Base-by-base conservation (phyloP, 805 yeast genomes). In the Geotrichum ghanense region DNA sequence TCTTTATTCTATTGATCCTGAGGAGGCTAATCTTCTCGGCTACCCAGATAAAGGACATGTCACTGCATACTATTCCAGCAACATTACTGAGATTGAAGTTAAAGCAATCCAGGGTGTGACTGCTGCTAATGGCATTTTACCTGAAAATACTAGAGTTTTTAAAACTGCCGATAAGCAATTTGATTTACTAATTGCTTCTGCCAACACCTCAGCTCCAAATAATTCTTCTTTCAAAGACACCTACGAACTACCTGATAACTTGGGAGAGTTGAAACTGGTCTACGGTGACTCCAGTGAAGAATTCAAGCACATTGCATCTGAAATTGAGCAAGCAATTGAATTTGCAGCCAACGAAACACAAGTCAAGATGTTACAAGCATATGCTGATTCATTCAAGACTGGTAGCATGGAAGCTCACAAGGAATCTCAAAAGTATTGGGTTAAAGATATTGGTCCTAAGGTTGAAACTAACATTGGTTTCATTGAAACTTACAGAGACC, bases 401-500 rank as follows among this genome's bases (percentile, higher is more conserved):
- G 95, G 95, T 19, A 81, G 90, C 3, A 80, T 86, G 78, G 76
- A 79, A 52, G 84, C 89, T 9, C 95, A 87, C 64, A 83, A 83
- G 57, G 76, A 82, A 49, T 82, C 95, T 1, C 95, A 87, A 63
- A 76, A 79, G 46, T 71, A 75, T 49, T 87, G 96, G 95, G 94
- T 87, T 49, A 83, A 83, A 60, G 95, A 87, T 62, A 64, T 83
- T 45, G 81, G 85, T 1, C 96, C 96, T 10, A 68, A 68, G 12
- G 80, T 81, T 34, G 87, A 80, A 65, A 79, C 90, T 41, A 86
- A 87, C 61, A 76, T 87, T 56, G 96, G 96, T 0, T 87, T 87
- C 62, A 87, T 87, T 55, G 96, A 87, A 67, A 87, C 95, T 23
- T 87, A 87, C 67, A 74, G 96, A 64, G 96, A 86, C 61, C 95